Base-by-base conservation (phyloP, 202 grass and related monocot species). In the Setaria viridis region DNA sequence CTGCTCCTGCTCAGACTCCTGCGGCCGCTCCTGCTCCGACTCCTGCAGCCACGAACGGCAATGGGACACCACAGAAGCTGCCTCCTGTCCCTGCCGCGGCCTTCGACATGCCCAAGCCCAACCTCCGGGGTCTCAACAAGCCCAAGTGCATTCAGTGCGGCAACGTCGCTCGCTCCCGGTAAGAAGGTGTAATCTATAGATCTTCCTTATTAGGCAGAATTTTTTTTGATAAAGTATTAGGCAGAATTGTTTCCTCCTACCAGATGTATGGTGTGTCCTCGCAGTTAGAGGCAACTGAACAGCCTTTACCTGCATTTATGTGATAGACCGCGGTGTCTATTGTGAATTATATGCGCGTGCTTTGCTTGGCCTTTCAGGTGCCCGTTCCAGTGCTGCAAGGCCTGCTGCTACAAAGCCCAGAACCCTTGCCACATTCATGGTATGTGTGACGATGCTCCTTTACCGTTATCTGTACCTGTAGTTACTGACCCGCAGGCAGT, bases 371-470 rank as follows among this genome's bases (percentile, higher is more conserved):
- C 62, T 86, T 89, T 42, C 82, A 99, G 96, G 90, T 99, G 93
- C 58, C 96, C 93, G 5, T 99, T 99, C 68, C 96, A 96, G 57
- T 96, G 90, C 53, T 99, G 96, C 74, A 99, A 99, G 80, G 94
- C 88, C 88, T 99, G 96, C 87, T 99, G 96, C 90, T 95, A 87
- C 86, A 95, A 92, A 85, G 97, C 97, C 55, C 93, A 99, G 76
- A 99, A 99, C 86, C 93, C 97, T 82, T 99, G 93, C 80, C 92
- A 99, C 85, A 99, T 99, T 81, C 97, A 96, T 80, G 97, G 97
- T 98, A 95, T 86, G 62, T 14, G 59, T 46, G 4, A 67, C 48
- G 60, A 49, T 62, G 20, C 16, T 78, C 11, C 33, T 51, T 19
- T 54, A 16, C 12, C 21, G 3, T 42, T 17, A 51, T 49, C 13